These are phyloP conservation scores for Aspergillus pseudoterreus DNA, from an alignment of 2,329 filamentous ascomycete species.

Conservation along the genomic window DNA sequence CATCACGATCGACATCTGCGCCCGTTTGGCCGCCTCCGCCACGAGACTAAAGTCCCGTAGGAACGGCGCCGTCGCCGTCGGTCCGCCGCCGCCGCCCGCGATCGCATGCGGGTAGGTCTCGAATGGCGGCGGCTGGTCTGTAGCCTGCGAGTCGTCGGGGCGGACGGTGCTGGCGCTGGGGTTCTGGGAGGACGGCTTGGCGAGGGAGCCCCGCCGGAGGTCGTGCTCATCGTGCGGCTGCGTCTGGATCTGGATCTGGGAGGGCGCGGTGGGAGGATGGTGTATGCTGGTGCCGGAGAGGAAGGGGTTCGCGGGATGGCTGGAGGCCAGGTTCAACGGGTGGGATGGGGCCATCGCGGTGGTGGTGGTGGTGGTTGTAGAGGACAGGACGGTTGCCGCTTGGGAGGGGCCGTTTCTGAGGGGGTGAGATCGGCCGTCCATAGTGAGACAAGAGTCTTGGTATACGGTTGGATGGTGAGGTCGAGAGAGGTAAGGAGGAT, in stretches of 20 bases:
- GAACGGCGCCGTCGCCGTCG: slow-evolving; percentile 55
- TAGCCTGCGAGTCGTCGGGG: neutral
- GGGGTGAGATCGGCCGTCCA: neutral
- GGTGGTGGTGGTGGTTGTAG: neutral
- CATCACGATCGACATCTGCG: slow-evolving; percentile 84
- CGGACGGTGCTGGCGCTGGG: neutral
- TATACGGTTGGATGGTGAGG: neutral
- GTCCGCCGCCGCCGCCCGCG: slow-evolving; percentile 28
- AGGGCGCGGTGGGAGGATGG: neutral
- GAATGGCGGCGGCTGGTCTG: slow-evolving; percentile 11
- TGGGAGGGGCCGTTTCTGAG: slow-evolving; percentile 2
- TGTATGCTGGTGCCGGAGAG: neutral
- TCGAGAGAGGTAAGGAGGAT: neutral
- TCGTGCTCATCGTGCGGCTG: neutral
- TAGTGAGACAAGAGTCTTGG: neutral
- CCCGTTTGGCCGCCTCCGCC: slow-evolving; percentile 88
- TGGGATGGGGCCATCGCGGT: slow-evolving; percentile 2
- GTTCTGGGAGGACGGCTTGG: neutral
- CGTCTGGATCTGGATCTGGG: neutral
- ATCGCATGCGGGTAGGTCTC: slow-evolving; percentile 24
- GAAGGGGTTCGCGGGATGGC: neutral
- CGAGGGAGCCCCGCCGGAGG: neutral
- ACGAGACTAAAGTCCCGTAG: slow-evolving; percentile 80
- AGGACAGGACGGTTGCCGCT: neutral
- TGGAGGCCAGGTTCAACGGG: slow-evolving; percentile 4